Base-by-base conservation (phyloP, 257 asterid species). In the Gentiana macrophylla region DNA sequence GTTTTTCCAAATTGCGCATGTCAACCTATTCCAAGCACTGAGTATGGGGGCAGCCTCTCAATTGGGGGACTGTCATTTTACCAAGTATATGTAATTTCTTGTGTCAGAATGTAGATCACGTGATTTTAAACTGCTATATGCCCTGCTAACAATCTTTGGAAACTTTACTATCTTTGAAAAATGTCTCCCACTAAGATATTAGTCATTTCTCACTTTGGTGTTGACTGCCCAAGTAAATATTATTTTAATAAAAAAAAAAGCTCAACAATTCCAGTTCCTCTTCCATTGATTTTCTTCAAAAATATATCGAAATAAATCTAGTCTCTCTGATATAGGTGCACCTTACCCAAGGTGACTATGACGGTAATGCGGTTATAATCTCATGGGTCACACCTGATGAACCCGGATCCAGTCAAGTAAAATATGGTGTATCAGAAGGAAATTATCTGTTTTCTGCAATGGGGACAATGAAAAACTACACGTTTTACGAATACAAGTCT, bases 281-380 rank as follows among this genome's bases (percentile, higher is more conserved):
- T 36, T 11, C 59, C 47, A 55, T 55, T 48, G 37, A 15, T 15
- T 15, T 15, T 15, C 24, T 15, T 15, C 24, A 15, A 15, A 15
- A 41, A 41, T 41, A 2, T 41, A 41, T 41, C 46, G 6, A 5
- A 7, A 41, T 41, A 2, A 4, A 36, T 41, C 24, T 8, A 32
- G 52, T 45, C 11, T 35, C 56, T 60, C 53, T 50, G 67, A 12
- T 61, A 43, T 67, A 91, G 98, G 95, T 91, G 70, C 98, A 91
- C 76, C 81, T 91, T 50, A 87, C 97, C 53, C 98, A 91, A 70
- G 98, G 98, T 37, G 97, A 91, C 79, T 91, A 91, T 75, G 95
- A 84, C 9, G 98, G 97, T 45, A 81, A 74, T 73, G 94, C 95
- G 53, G 89, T 87, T 56, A 81, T 91, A 58, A 68, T 91, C 58